Conservation (phyloP, 202 grass and related monocot species). For the Saccharum hybrid region DNA sequence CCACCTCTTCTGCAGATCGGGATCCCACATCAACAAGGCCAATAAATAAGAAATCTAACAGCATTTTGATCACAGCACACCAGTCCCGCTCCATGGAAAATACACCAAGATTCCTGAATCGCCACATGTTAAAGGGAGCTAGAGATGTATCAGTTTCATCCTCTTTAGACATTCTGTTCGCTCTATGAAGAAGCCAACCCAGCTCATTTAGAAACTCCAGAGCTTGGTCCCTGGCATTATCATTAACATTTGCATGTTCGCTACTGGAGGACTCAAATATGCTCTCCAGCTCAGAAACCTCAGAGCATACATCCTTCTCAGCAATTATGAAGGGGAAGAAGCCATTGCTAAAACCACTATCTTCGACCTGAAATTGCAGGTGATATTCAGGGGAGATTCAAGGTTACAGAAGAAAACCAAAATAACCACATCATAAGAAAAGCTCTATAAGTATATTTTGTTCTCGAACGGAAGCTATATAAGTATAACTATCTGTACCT, state of each 20-base stretch:
- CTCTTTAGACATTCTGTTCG: conserved; percentile 48
- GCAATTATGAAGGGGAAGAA: conserved; percentile 99
- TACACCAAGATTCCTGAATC: conserved; percentile 75
- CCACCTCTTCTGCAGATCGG: conserved; percentile 71
- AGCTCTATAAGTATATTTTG: conserved; percentile 7
- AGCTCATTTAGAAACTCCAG: conserved; percentile 90
- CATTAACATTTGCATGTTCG: conserved; percentile 39
- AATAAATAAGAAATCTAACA: conserved; percentile 85
- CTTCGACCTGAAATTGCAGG: conserved; percentile 73
- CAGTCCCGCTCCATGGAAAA: conserved; percentile 82
- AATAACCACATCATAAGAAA: conserved; percentile 37
- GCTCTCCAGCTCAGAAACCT: conserved; percentile 85
- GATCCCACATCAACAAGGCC: conserved; percentile 66
- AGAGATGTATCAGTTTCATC: conserved; percentile 40
- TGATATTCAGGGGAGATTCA: conserved; percentile 31
- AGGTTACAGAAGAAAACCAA: conserved; percentile 30
- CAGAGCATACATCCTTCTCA: conserved; percentile 88
- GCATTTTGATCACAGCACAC: conserved; percentile 82
- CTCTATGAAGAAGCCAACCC: conserved; percentile 88
- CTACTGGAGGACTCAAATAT: conserved; percentile 55
- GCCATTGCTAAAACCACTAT: conserved; percentile 79
- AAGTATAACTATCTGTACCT: conserved; percentile 54
- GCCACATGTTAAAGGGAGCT: conserved; percentile 56
- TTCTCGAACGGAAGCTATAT: background rate
- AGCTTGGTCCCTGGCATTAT: conserved; percentile 70